Evolutionary conservation across 2,329 filamentous ascomycete genomes (phyloP), one percentile per base, ranked within the genome.

Genomic region (Alternaria triticimaculans): DNA sequence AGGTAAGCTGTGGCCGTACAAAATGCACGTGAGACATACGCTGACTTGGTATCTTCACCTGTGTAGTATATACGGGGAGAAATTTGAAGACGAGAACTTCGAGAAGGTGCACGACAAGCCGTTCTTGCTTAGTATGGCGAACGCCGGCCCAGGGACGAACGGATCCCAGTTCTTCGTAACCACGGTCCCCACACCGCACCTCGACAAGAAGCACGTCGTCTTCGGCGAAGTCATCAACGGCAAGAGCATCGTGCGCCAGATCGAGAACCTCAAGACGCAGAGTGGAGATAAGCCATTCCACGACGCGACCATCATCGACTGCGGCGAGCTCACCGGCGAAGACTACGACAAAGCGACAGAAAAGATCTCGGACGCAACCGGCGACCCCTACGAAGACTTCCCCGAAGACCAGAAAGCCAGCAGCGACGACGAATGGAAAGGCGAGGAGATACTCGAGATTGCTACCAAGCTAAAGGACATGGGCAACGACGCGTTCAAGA

Each of bases 111-210:
- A 99, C 79, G 92, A 96, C 74, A 92, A 90, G 75, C 94, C 96
- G 2, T 97, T 97, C 85, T 85, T 98, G 70, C 86, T 99, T 66
- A 96, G 92, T 79, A 99, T 99, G 96, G 96, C 96, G 76, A 99
- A 99, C 80, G 95, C 96, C 69, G 96, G 96, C 50, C 93, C 94
- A 49, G 90, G 91, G 74, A 97, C 96, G 80, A 99, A 99, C 80
- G 96, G 96, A 76, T 96, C 92, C 55, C 96, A 99, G 78, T 99
- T 99, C 88, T 99, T 99, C 87, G 86, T 98, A 74, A 99, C 96
- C 53, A 98, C 96, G 15, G 93, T 97, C 28, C 87, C 90, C n/a
- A 98, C 96, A 14, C 94, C 94, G 51, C 96, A 98, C 80, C 88
- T 98, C 43, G 94, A 99, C 80, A 89, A 89, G 79, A 99, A 99